Evolutionary conservation across 805 yeast species (phyloP).

Genomic region (Pichia californica): DNA sequence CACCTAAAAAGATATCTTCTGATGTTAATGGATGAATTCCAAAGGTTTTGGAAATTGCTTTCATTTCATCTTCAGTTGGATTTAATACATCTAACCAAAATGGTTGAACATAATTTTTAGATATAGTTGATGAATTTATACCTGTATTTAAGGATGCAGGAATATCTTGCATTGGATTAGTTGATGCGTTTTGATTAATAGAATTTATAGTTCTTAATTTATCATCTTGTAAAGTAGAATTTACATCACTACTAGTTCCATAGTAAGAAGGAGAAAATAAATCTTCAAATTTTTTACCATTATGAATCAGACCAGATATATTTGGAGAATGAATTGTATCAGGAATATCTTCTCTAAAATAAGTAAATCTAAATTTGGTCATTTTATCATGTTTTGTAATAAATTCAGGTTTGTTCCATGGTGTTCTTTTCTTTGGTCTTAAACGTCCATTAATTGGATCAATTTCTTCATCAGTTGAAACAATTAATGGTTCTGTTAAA

Average conservation of each 20-base stretch:
- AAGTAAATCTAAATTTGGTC: constrained; percentile 74
- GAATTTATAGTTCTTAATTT: no score
- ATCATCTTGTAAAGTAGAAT: neutral
- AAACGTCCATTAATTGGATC: constrained; percentile 55
- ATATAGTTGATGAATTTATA: constrained; percentile 1
- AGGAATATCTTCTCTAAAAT: constrained; percentile 82
- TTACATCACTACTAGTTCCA: no score
- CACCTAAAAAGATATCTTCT: constrained; percentile 90
- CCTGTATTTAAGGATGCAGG: neutral
- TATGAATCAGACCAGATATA: constrained; percentile 68
- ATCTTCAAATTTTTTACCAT: constrained; percentile 48
- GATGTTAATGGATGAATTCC: constrained; percentile 96
- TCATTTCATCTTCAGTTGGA: constrained; percentile 97
- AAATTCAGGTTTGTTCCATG: constrained; percentile 48
- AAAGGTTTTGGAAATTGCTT: constrained; percentile 80
- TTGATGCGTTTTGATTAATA: no score
- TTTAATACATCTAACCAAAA: constrained; percentile 92
- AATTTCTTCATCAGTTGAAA: constrained; percentile 44
- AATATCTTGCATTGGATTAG: neutral
- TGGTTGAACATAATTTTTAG: constrained; percentile 32
- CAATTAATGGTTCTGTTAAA: constrained; percentile 19
- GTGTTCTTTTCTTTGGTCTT: constrained; percentile 68
- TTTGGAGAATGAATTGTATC: constrained; percentile 89
- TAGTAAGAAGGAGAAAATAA: constrained; percentile 48
- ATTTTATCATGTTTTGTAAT: constrained; percentile 16